Conservation (phyloP, 345 rosid genomes). For the Eucalyptus tenuipes region DNA sequence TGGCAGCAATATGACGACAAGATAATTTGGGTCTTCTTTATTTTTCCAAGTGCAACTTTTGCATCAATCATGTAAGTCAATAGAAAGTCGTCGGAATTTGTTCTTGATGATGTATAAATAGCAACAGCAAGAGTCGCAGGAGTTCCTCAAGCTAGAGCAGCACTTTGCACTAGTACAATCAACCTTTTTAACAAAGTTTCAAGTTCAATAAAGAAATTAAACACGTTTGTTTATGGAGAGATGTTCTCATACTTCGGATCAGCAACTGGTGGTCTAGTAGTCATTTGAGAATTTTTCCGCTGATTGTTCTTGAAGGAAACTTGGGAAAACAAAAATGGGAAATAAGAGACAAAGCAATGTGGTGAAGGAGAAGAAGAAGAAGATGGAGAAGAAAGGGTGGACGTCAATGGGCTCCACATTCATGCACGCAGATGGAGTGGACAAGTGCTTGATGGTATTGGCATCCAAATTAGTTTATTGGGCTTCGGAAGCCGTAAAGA, state of each 20-base stretch:
- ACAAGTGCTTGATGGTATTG: slow-evolving; percentile 36
- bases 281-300: background rate
- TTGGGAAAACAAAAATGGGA: too few species aligned
- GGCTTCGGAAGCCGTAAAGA: too few species aligned
- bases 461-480: too few species aligned
- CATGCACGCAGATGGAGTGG: slow-evolving; percentile 19
- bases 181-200: background rate
- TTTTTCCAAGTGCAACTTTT: background rate
- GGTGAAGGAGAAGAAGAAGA: too few species aligned
- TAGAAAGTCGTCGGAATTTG: background rate
- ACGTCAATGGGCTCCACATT: too few species aligned
- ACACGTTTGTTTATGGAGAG: background rate
- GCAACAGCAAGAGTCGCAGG: too few species aligned
- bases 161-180: background rate
- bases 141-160: background rate
- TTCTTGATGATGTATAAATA: background rate
- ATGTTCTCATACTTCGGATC: background rate
- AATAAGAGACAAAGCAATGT: too few species aligned
- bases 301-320: background rate
- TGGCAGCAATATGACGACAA: background rate
- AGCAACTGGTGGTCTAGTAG: background rate
- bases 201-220: background rate
- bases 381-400: too few species aligned
- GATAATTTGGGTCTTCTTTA: too few species aligned
- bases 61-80: background rate